Evolutionary conservation across 139 green algal genomes (phyloP), one percentile per base, ranked within the genome.

Genomic region (Chlorella vulgaris): DNA sequence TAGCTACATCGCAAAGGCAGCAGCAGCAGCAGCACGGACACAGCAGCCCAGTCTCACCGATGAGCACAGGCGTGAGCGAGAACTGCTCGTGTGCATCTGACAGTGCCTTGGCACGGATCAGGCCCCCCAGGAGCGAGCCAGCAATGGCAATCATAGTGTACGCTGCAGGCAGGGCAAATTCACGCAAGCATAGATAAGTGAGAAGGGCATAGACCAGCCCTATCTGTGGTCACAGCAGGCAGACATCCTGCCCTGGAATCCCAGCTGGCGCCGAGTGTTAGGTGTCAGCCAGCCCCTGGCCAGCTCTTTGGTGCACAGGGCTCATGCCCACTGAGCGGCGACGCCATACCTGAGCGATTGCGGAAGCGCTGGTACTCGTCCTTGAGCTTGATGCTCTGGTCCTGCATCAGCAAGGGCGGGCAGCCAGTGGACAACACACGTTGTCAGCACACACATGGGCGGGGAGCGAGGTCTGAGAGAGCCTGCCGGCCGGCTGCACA

Each of bases 351-450:
- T 4, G 70, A 82, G 39, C 79, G 77, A 86, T 94, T 92, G 0
- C 95, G 78, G 84, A 98, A 98, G 3, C 76, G 29, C 74, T 97
- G 92, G 85, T 99, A 99, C 83, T 99, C 94, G 80, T 97, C 91
- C 83, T 97, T 96, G 35, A 98, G 85, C 53, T 76, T 62, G 33
- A 80, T 76, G 50, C 62, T 83, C 67, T 88, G 68, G 73, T 88
- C 84, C 77, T 82, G 69, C 35, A 47, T 18, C 35, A 58, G 3
- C 4, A 26, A 10, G 35, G 15, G 15, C 47, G 15, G 10, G 40
- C 22, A 38, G 24, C 19, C 35, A 73, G 36, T 24, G 31, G 31
- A 36, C 1, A 28, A 28, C 10, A 36, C 28, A 33, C 28, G 26
- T 10, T 29, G n/a, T n/a, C n/a, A n/a, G n/a, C n/a, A n/a, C n/a